phyloP scores from a whole-genome alignment of 495 filamentous ascomycete species.

The Penicillium subrubescens region DNA sequence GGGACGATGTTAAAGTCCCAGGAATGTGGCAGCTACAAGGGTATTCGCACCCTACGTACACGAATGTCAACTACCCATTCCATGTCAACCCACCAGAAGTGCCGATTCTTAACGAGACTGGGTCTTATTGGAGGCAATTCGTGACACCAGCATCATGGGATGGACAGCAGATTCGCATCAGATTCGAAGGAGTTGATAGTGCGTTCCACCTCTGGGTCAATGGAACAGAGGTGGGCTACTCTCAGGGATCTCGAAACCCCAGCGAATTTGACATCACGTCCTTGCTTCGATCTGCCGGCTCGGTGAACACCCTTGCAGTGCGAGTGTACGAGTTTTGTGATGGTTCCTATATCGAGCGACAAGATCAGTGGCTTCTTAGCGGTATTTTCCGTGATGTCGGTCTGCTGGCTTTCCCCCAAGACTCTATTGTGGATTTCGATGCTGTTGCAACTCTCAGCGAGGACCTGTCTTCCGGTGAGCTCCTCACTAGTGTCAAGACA shows the following conservation, averaged over 20 bases:
- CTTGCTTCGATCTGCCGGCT: constrained; percentile 35
- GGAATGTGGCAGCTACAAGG: constrained; percentile 71
- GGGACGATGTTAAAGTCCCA: constrained; percentile 57
- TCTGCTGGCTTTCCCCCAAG: constrained; percentile 55
- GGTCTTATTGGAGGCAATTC: constrained; percentile 56
- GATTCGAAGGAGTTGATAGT: constrained; percentile 69
- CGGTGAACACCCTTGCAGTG: constrained; percentile 53
- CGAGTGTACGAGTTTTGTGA: constrained; percentile 64
- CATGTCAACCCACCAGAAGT: constrained; percentile 57
- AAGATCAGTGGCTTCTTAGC: constrained; percentile 59
- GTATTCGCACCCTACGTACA: constrained; percentile 60
- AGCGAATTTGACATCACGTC: constrained; percentile 62
- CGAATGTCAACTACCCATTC: constrained; percentile 62
- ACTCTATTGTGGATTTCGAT: constrained; percentile 8
- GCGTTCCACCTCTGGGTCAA: constrained; percentile 69
- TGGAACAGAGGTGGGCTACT: constrained; percentile 59
- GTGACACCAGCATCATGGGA: constrained; percentile 37
- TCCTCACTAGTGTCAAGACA: constrained; percentile 50
- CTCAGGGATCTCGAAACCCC: constrained; percentile 65
- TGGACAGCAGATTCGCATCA: constrained; percentile 50
- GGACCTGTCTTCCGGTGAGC: constrained; percentile 57
- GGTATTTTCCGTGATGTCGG: constrained; percentile 70
- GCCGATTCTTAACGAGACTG: constrained; percentile 56
- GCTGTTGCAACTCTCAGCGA: constrained; percentile 48
- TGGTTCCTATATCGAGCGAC: constrained; percentile 66